phyloP scores from a whole-genome alignment of 306 rosid genomes.

The Prunus kanzakura region DNA sequence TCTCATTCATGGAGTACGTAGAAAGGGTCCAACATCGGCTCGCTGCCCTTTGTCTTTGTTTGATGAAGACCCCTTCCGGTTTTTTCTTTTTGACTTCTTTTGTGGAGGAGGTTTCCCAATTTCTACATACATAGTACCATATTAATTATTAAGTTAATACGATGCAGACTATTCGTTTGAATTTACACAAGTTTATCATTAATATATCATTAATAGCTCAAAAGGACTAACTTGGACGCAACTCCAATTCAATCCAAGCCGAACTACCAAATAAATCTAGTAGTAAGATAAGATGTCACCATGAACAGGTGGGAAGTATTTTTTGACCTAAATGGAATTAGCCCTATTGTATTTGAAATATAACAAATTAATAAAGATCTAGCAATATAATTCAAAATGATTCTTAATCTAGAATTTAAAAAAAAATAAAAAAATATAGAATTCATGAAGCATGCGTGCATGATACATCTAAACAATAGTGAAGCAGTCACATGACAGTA shows the following conservation, averaged over 20 bases:
- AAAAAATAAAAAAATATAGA: too few relatives aligned
- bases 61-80: slow-evolving; percentile 13
- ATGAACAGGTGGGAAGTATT: too few relatives aligned
- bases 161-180: too few relatives aligned
- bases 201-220: too few relatives aligned
- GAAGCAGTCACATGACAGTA: not conserved
- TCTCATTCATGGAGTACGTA: not conserved
- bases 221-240: too few relatives aligned
- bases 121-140: not conserved
- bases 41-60: not conserved
- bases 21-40: not conserved
- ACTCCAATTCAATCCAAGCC: too few relatives aligned
- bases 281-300: too few relatives aligned
- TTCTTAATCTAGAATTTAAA: not conserved
- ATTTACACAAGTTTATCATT: too few relatives aligned
- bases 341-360: too few relatives aligned
- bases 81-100: slow-evolving; percentile 23
- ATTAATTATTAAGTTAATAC: too few relatives aligned
- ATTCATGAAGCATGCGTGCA: not conserved
- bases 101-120: not conserved
- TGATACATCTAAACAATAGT: not conserved
- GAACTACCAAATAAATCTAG: too few relatives aligned
- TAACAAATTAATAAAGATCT: not conserved
- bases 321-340: too few relatives aligned
- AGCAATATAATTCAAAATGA: not conserved